phyloP scores from a whole-genome alignment of 1,284 basidiomycete species.

The Cryptococcus wingfieldii region DNA sequence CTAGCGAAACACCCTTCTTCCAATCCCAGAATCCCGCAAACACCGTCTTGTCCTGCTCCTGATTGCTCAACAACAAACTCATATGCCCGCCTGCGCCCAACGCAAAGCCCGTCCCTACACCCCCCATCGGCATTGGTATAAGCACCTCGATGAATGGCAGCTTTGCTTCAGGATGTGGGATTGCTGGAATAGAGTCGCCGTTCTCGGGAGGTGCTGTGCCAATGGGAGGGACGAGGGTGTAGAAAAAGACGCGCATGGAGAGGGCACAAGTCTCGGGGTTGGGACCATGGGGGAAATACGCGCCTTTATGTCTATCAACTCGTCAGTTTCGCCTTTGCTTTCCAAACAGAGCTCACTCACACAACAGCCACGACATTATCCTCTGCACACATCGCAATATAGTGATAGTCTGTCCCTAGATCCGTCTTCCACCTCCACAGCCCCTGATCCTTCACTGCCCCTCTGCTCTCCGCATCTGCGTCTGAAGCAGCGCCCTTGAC shows the following conservation, averaged over 20 bases:
- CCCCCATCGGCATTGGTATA: not conserved
- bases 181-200: not conserved
- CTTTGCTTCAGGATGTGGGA: slow-evolving; percentile 1
- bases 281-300: not conserved
- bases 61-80: not conserved
- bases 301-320: not conserved
- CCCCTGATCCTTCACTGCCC: not conserved
- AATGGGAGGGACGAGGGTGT: not conserved
- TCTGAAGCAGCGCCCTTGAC: not conserved
- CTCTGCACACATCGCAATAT: slow-evolving; percentile 1
- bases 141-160: not conserved
- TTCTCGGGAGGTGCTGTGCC: not conserved
- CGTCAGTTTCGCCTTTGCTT: too few species aligned
- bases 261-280: not conserved
- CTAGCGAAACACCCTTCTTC: slow-evolving; percentile 3
- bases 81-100: not conserved
- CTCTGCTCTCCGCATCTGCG: not conserved
- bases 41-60: not conserved
- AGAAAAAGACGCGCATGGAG: not conserved
- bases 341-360: not conserved
- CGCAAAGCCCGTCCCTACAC: not conserved
- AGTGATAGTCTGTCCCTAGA: not conserved
- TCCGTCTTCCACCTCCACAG: slow-evolving; percentile 1
- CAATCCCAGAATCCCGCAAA: slow-evolving; percentile 5
- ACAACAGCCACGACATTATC: slow-evolving; percentile 1